Evolutionary conservation across 2,329 filamentous ascomycete genomes (phyloP).

Genomic region (Bisporella sp.): DNA sequence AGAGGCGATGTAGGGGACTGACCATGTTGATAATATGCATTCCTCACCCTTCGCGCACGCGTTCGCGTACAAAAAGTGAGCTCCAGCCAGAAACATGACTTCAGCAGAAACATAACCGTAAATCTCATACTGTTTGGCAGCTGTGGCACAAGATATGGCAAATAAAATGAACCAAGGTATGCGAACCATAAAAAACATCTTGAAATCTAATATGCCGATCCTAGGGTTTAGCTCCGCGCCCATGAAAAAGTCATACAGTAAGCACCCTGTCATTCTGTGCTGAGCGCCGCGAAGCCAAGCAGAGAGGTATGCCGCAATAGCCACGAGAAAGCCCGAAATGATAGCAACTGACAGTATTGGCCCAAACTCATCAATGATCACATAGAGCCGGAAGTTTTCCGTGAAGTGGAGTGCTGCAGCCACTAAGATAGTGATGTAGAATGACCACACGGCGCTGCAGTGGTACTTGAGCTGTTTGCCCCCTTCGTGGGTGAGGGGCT

Average conservation of each 20-base stretch:
- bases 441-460: conserved; percentile 81
- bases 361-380: conserved; percentile 90
- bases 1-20: conserved; percentile 11
- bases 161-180: conserved; percentile 90
- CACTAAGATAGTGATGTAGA: conserved; percentile 76
- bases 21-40: conserved; percentile 81
- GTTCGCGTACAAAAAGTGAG: conserved; percentile 87
- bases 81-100: conserved; percentile 76
- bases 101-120: conserved; percentile 86
- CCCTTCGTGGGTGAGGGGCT: conserved; percentile 73
- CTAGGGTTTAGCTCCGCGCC: conserved; percentile 80
- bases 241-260: conserved; percentile 86
- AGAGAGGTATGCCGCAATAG: conserved; percentile 81
- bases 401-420: conserved; percentile 70
- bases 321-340: conserved; percentile 80
- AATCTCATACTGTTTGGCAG: conserved; percentile 73
- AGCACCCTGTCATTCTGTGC: conserved; percentile 84
- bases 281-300: conserved; percentile 72
- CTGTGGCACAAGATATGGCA: conserved; percentile 67
- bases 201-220: conserved; percentile 80
- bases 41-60: conserved; percentile 90
- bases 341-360: conserved; percentile 91
- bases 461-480: conserved; percentile 89
- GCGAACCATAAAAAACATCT: conserved; percentile 93
- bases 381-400: conserved; percentile 83